phyloP scores from a whole-genome alignment of 805 yeast genomes.

The Wickerhamomyces ciferrii region DNA sequence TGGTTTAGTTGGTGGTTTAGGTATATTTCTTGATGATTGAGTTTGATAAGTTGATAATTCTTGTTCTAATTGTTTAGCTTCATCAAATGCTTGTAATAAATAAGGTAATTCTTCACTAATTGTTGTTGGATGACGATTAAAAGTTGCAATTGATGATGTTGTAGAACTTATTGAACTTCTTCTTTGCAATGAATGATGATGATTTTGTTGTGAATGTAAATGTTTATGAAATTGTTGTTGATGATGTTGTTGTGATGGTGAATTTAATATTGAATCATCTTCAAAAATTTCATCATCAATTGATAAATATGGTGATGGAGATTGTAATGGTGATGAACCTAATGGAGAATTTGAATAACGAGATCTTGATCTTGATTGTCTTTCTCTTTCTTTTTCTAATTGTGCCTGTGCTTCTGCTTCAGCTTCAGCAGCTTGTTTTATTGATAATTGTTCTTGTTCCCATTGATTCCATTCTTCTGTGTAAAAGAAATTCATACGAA shows the following conservation, averaged over 20 bases:
- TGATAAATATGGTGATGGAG: background rate
- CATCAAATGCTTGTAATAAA: constrained; percentile 60
- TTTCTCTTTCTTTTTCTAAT: background rate
- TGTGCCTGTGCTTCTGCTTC: constrained; percentile 3
- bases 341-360: background rate
- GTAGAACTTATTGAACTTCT: constrained; percentile 17
- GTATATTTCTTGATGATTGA: too few relatives aligned
- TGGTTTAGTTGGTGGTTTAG: constrained; percentile 1
- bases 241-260: background rate
- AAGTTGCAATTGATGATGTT: constrained; percentile 29
- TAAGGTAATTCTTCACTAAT: constrained; percentile 62
- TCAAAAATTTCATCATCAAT: constrained; percentile 1
- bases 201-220: constrained; percentile 4
- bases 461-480: constrained; percentile 21
- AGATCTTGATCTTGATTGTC: background rate
- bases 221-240: background rate
- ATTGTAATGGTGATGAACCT: background rate
- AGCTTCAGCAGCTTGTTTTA: constrained; percentile 4
- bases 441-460: constrained; percentile 1
- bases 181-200: constrained; percentile 8
- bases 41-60: constrained; percentile 30
- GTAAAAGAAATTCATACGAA: constrained; percentile 31
- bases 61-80: constrained; percentile 52
- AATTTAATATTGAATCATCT: constrained; percentile 5
- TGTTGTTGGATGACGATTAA: constrained; percentile 43